Percentiles rank a stretch among this genome's conserved stretches.
Conservation (phyloP, 805 yeast species). For the Candida patagonica region DNA sequence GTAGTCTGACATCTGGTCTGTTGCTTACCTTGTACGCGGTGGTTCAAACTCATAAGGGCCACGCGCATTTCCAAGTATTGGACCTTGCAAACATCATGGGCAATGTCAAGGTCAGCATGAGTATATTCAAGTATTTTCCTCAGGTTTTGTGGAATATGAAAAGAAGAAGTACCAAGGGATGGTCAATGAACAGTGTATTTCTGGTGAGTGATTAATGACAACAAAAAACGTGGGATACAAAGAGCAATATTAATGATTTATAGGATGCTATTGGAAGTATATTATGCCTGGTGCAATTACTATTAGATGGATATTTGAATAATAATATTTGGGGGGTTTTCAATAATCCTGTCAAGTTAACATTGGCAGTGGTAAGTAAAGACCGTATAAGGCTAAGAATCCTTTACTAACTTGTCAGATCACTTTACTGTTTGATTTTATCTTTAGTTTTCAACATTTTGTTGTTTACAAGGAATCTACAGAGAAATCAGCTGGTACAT, state of each 20-base stretch:
- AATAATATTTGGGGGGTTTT: slow-evolving; percentile 25
- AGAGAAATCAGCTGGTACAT: too few relatives aligned
- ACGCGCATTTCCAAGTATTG: slow-evolving; percentile 20
- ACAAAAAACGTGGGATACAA: neutral
- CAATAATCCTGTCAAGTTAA: slow-evolving; percentile 38
- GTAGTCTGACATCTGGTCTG: slow-evolving; percentile 15
- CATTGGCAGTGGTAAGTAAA: slow-evolving; percentile 30
- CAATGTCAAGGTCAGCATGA: slow-evolving; percentile 35
- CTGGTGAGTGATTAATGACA: slow-evolving; percentile 14
- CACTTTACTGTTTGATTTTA: slow-evolving; percentile 24
- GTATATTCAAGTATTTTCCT: slow-evolving; percentile 40
- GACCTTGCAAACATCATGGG: slow-evolving; percentile 36
- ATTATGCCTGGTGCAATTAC: slow-evolving; percentile 33
- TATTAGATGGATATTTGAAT: slow-evolving; percentile 31
- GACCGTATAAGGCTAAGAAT: neutral
- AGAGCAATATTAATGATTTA: neutral
- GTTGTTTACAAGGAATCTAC: slow-evolving; percentile 5
- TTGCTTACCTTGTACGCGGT: slow-evolving; percentile 22
- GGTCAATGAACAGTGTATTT: slow-evolving; percentile 32
- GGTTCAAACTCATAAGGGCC: slow-evolving; percentile 5
- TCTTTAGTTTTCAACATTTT: slow-evolving; percentile 26
- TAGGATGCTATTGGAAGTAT: slow-evolving; percentile 36
- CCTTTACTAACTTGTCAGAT: slow-evolving; percentile 9
- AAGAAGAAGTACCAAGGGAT: slow-evolving; percentile 39
- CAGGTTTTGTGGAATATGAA: slow-evolving; percentile 35